A percentile compares a stretch with the other conserved stretches of the same genome.
These are phyloP conservation scores for Hibiscus mutabilis DNA, from an alignment of 345 rosid genomes.

Conservation along the genomic window DNA sequence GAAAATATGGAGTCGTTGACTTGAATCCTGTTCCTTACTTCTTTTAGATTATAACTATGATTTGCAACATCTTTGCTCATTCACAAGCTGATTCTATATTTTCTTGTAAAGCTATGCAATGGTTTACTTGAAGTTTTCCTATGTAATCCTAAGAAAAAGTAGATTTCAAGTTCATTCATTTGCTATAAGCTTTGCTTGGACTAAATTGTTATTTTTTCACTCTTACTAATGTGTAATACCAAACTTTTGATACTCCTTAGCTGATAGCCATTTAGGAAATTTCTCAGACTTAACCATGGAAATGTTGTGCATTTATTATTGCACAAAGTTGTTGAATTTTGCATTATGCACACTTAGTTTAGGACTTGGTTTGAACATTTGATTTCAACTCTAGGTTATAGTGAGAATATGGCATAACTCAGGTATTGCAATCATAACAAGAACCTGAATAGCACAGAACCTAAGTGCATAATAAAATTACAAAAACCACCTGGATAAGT, in stretches of 20 bases:
- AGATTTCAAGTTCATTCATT: neutral
- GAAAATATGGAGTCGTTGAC: neutral
- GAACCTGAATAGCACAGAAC: neutral
- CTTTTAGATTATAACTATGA: neutral
- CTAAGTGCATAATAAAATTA: neutral
- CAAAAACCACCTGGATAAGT: neutral
- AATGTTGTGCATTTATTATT: neutral
- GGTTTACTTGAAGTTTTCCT: neutral
- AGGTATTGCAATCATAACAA: neutral
- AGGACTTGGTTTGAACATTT: neutral
- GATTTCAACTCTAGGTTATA: neutral
- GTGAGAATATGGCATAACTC: too few relatives aligned
- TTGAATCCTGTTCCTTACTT: neutral
- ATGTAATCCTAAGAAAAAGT: neutral
- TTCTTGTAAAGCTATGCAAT: neutral
- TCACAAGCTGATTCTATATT: neutral
- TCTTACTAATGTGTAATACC: neutral
- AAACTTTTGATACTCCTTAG: neutral
- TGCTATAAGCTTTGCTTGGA: neutral
- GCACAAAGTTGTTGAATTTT: neutral
- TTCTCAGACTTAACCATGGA: neutral
- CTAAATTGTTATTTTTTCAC: neutral
- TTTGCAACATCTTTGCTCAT: neutral
- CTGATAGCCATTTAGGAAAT: conserved; percentile 2
- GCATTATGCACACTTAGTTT: neutral